Evolutionary conservation across 495 filamentous ascomycete species (phyloP), one percentile per base, ranked within the genome.

Genomic region (Penicillium bovifimosum): DNA sequence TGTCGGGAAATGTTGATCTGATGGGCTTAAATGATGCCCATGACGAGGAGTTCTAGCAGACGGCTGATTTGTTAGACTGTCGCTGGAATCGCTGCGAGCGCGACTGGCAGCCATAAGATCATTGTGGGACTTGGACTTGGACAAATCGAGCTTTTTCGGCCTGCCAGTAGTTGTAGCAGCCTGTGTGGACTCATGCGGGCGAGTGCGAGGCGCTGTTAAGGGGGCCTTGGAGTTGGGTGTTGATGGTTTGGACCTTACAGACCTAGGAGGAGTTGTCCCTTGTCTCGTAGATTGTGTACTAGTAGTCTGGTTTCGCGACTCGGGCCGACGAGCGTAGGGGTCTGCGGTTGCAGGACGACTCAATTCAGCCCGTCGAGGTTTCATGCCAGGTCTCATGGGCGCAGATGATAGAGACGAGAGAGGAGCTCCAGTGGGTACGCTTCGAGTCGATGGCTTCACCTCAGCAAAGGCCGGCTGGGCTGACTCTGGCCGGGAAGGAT

Each of bases 401-500:
- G 79, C 83, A 14, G 80, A 78, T 35, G 81, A 80, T 3, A 86
- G 59, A 9, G 79, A 78, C 7, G 73, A 76, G 6, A 64, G 50
- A 29, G 64, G 61, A 9, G 66, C 52, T 0, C 66, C 69, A 5
- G 65, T 69, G 16, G 66, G 68, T 10, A 69, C 63, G 34, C 64
- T 66, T 13, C 71, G 58, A 6, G 55, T 59, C 9, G 79, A 72
- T 13, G 70, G 55, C 40, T 71, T 74, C 60, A 50, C 54, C 10
- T 70, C 68, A 20, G 78, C 75, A 11, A 73, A 77, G 3, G 71
- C 76, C 46, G 78, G 71, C 45, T 86, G 87, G 43, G 87, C 87
- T 27, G 90, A 92, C 47, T 79, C 86, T 5, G 89, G 86, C 13
- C 88, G 81, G 35, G 84, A 73, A 16, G 83, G 84, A 14, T 86